Conservation (phyloP, 1,139 yeast genomes). For the Saccharomyces hybrid region DNA sequence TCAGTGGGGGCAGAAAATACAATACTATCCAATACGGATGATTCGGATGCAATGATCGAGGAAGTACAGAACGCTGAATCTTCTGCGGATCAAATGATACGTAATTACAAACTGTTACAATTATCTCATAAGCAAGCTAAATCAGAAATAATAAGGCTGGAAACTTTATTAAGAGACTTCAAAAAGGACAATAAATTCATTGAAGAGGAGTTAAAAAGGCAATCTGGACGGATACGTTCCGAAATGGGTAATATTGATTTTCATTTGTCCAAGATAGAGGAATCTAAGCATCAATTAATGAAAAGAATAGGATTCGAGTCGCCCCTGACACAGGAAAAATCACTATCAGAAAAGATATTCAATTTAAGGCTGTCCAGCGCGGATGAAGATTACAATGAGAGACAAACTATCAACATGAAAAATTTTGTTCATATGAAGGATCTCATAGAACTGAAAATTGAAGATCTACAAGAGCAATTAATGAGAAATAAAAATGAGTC, state of each 20-base stretch:
- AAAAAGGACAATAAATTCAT: conserved; percentile 22
- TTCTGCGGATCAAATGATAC: not conserved
- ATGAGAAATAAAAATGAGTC: conserved; percentile 20
- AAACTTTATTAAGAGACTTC: conserved; percentile 16
- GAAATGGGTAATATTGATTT: conserved; percentile 11
- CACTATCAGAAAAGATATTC: conserved; percentile 1
- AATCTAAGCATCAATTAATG: conserved; percentile 13
- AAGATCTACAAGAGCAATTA: conserved; percentile 18
- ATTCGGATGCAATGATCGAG: not conserved
- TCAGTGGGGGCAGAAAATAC: conserved; percentile 23
- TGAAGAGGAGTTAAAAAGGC: conserved; percentile 16
- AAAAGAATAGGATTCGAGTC: conserved; percentile 13
- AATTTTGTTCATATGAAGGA: conserved; percentile 7
- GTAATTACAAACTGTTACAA: conserved; percentile 7
- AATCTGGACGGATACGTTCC: conserved; percentile 9
- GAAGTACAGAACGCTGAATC: not conserved
- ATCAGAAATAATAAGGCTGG: conserved; percentile 18
- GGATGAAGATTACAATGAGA: not conserved
- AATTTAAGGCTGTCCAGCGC: not conserved
- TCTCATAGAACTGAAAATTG: conserved; percentile 16
- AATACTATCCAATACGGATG: conserved; percentile 3
- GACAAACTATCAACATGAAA: conserved; percentile 3
- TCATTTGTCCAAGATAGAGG: conserved; percentile 11
- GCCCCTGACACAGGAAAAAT: not conserved
- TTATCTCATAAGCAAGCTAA: conserved; percentile 11